These are phyloP conservation scores for Polygonum maritimum DNA, from an alignment of 148 eudicot genomes.

Conservation along the genomic window DNA sequence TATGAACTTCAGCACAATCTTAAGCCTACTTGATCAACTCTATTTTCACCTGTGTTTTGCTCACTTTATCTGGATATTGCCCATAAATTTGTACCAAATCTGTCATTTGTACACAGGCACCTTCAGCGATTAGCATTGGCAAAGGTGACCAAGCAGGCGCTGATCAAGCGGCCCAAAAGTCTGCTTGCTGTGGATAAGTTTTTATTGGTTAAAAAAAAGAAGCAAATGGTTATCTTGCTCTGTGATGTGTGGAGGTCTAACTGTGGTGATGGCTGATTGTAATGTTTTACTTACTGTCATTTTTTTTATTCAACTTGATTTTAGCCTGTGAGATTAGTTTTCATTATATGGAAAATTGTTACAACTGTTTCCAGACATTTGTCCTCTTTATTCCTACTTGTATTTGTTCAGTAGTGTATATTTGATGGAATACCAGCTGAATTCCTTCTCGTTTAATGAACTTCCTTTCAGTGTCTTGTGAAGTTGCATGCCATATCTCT, in stretches of 20 bases:
- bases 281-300: constrained; percentile 10
- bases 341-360: neutral
- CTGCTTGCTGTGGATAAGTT: constrained; percentile 70
- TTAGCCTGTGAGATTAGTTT: constrained; percentile 8
- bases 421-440: constrained; percentile 1
- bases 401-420: constrained; percentile 7
- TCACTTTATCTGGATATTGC: neutral
- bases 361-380: neutral
- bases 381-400: neutral
- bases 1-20: neutral
- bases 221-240: neutral
- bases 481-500: neutral
- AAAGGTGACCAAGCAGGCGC: constrained; percentile 37
- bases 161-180: constrained; percentile 48
- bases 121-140: constrained; percentile 48
- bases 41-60: neutral
- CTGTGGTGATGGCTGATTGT: constrained; percentile 8
- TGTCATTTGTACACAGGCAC: constrained; percentile 34
- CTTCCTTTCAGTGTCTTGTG: neutral
- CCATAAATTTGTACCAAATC: neutral
- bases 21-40: neutral
- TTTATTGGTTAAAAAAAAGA: neutral
- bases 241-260: constrained; percentile 4
- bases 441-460: neutral
- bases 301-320: constrained; percentile 5